Percentiles rank a stretch among this genome's conserved stretches.
These are phyloP conservation scores for Ogataea haglerorum DNA, from an alignment of 805 yeast genomes.

Conservation along the genomic window DNA sequence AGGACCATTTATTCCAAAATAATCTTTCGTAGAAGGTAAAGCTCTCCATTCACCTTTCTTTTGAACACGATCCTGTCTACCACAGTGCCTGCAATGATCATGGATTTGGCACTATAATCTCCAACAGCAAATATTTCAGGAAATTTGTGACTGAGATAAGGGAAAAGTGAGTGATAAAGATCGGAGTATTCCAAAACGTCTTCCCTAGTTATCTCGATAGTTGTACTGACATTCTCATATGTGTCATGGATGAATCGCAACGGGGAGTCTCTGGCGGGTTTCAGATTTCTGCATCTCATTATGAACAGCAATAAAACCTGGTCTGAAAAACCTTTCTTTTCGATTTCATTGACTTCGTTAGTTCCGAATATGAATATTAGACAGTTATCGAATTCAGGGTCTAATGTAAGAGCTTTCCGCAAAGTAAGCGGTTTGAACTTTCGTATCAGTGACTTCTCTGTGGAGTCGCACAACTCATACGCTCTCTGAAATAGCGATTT, in stretches of 20 bases:
- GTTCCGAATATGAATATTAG: constrained; percentile 57
- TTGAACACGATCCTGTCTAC: constrained; percentile 28
- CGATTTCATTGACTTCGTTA: constrained; percentile 48
- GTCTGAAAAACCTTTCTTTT: constrained; percentile 47
- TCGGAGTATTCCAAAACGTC: constrained; percentile 55
- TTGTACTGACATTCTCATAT: constrained; percentile 32
- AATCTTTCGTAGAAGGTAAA: constrained; percentile 19
- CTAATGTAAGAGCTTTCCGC: constrained; percentile 43
- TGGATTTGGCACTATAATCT: constrained; percentile 44
- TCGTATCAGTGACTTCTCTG: constrained; percentile 45
- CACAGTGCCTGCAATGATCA: constrained; percentile 42
- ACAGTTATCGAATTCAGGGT: constrained; percentile 39
- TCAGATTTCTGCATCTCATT: constrained; percentile 52
- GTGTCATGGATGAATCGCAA: constrained; percentile 48
- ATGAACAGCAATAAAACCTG: constrained; percentile 62
- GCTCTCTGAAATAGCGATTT: constrained; percentile 42
- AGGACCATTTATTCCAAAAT: not conserved
- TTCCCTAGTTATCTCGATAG: constrained; percentile 38
- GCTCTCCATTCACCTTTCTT: constrained; percentile 27
- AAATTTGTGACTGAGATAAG: constrained; percentile 46
- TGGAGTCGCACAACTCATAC: constrained; percentile 41
- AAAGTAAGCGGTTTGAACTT: constrained; percentile 52
- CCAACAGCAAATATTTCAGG: constrained; percentile 46
- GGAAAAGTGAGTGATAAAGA: constrained; percentile 44
- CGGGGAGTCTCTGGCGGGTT: constrained; percentile 30